Conservation (phyloP, 2,329 filamentous ascomycete species). For the Zymoseptoria tritici region DNA sequence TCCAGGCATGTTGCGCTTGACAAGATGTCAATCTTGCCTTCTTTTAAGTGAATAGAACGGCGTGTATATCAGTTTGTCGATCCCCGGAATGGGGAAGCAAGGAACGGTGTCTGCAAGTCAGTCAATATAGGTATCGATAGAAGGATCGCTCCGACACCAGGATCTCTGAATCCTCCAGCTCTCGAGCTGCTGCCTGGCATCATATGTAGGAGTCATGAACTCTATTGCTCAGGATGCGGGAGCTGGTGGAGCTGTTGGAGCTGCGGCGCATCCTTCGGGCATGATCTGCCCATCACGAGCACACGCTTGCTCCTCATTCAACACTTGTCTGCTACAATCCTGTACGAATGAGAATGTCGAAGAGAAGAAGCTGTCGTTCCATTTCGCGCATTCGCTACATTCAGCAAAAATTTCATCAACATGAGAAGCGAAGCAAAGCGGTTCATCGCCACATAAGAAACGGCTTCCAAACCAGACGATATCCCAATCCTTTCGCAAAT, state of each 20-base stretch:
- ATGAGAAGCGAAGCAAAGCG: neutral
- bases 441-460: neutral
- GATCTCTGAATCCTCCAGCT: neutral
- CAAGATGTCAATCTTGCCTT: neutral
- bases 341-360: neutral
- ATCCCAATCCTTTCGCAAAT: neutral
- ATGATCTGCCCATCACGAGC: neutral
- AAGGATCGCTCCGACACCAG: neutral
- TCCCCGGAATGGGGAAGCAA: too few species aligned
- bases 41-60: neutral
- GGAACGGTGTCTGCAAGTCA: too few species aligned
- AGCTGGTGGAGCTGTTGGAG: neutral
- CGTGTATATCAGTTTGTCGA: neutral
- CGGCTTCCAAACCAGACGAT: neutral
- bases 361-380: neutral
- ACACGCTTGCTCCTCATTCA: neutral
- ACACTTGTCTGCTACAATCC: too few species aligned
- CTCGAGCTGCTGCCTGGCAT: neutral
- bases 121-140: too few species aligned
- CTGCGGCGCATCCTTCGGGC: neutral
- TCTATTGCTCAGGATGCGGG: neutral
- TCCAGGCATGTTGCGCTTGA: neutral
- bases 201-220: neutral
- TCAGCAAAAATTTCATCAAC: neutral
- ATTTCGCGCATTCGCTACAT: neutral